Conservation (phyloP, 2,329 filamentous ascomycete species). For the Grosmannia serpens region DNA sequence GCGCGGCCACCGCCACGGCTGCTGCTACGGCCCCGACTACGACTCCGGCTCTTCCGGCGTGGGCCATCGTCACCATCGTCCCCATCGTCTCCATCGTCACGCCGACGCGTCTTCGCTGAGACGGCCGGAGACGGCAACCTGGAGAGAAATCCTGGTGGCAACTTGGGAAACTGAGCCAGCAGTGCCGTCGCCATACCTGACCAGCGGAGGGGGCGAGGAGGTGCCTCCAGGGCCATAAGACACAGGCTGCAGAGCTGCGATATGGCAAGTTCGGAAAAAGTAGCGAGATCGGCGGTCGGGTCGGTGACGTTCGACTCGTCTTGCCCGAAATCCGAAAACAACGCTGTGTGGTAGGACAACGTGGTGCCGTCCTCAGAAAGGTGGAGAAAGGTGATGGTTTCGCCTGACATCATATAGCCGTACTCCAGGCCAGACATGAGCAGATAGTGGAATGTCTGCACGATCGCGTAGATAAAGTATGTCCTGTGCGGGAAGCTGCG, state of each 20-base stretch:
- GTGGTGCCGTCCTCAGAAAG: background rate
- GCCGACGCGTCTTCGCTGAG: background rate
- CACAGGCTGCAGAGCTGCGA: background rate
- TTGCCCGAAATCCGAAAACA: background rate
- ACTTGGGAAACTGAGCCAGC: background rate
- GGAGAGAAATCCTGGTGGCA: background rate
- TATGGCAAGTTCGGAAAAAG: background rate
- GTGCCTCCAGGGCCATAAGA: background rate
- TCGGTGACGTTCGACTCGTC: background rate
- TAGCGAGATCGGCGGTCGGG: background rate
- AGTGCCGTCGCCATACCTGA: background rate
- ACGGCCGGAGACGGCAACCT: background rate
- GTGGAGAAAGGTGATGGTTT: background rate
- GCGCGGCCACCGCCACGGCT: background rate
- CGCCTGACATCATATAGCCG: constrained; percentile 1
- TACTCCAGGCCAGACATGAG: background rate
- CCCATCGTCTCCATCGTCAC: background rate
- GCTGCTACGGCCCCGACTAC: background rate
- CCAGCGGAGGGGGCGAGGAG: background rate
- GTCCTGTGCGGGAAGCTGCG: background rate
- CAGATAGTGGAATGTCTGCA: background rate
- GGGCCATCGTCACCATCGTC: background rate
- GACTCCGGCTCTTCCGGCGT: background rate
- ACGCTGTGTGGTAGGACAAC: background rate
- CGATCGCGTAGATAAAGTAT: background rate